A percentile compares a stretch with the other conserved stretches of the same genome.
phyloP scores from a whole-genome alignment of 805 yeast species.

The Vanderwaltozyma verrucispora region DNA sequence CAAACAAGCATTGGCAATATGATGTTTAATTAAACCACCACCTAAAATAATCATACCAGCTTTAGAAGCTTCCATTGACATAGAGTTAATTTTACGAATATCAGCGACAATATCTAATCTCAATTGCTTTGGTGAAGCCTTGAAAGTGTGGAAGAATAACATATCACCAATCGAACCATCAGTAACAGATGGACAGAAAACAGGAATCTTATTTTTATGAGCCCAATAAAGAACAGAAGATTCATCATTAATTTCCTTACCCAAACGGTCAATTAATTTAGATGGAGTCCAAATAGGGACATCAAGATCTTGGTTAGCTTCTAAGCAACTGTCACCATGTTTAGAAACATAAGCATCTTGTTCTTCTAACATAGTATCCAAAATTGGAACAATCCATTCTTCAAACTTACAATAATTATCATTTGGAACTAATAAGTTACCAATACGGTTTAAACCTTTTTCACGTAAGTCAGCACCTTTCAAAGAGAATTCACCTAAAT shows the following conservation, averaged over 20 bases:
- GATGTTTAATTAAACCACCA: constrained; percentile 95
- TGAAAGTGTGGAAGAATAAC: constrained; percentile 97
- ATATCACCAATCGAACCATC: constrained; percentile 99
- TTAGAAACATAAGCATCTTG: constrained; percentile 58
- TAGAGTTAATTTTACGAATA: constrained; percentile 79
- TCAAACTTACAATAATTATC: constrained; percentile 96
- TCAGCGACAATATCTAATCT: constrained; percentile 91
- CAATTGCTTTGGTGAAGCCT: constrained; percentile 80
- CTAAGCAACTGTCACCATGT: constrained; percentile 44
- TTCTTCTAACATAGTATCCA: constrained; percentile 80
- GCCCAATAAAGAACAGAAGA: constrained; percentile 95
- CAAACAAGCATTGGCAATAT: constrained; percentile 92
- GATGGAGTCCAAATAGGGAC: constrained; percentile 85
- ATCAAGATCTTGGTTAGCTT: constrained; percentile 39
- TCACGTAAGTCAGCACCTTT: constrained; percentile 79
- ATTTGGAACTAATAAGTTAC: constrained; percentile 92
- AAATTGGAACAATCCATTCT: constrained; percentile 96
- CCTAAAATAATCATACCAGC: constrained; percentile 97
- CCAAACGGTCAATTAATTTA: constrained; percentile 80
- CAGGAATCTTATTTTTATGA: constrained; percentile 90
- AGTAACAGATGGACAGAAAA: constrained; percentile 94
- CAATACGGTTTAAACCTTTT: constrained; percentile 95
- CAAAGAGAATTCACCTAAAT: constrained; percentile 80
- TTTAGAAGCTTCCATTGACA: constrained; percentile 87
- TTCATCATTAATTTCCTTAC: constrained; percentile 92